Base-by-base conservation (phyloP, 495 filamentous ascomycete genomes). In the Podospora conica region DNA sequence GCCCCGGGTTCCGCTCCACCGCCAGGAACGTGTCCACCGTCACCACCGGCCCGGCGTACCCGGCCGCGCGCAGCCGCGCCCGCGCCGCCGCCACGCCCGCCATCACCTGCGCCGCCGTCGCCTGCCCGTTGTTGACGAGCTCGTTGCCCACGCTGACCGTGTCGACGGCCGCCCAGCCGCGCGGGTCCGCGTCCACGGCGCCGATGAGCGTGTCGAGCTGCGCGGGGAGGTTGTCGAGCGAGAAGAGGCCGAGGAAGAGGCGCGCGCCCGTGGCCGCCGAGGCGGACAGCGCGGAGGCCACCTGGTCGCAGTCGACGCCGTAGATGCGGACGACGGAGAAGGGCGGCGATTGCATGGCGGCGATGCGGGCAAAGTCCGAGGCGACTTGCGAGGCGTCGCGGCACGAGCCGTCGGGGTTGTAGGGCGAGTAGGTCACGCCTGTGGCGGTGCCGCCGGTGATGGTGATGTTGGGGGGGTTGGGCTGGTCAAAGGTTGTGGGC, bases 131-230 rank as follows among this genome's bases (percentile, higher is more conserved):
- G 71, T 92, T 90, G 70, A 96, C 86, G 33, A 89, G 77, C 68
- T 96, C 93, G 74, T 96, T 96, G 65, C 92, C 93, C 15, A 97
- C 79, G 58, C 82, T 81, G 63, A 97, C 80, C 4, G 90, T 89
- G 71, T 90, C 83, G 68, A 96, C 81, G 22, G 76, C 68, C 11
- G 79, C 77, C 90, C 64, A 69, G 28, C 61, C 63, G 24, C 59
- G 20, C 2, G 29, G 15, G 1, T 58, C 58, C 3, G 60, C 71
- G 2, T 78, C 73, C 11, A 86, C 80, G 22, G 73, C 67, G 9
- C 72, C 61, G 2, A 84, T 85, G 63, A 92, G 84, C 11, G 75
- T 77, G 10, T 79, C 65, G 20, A 90, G 75, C 54, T 88, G 85
- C 3, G 72, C 61, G 6, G 77, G 77, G 57, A 90, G 78, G n/a